Percentiles rank a stretch among this genome's conserved stretches.
phyloP scores from a whole-genome alignment of 257 asterid genomes.

The Eustoma russellianum region DNA sequence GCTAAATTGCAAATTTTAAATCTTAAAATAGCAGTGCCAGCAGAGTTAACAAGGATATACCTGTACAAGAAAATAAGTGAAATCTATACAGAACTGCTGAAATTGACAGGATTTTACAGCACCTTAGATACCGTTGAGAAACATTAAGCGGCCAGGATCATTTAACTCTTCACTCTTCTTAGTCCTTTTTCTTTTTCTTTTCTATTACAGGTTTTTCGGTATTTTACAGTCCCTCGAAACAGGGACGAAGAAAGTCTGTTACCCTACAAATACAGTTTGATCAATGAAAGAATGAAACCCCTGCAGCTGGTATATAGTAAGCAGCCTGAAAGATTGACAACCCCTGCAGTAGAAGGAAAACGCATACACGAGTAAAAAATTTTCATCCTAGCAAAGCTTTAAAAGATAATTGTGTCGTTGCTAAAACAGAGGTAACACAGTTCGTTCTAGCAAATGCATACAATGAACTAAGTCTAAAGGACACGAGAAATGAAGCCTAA shows the following conservation, averaged over 20 bases:
- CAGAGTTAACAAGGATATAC: too few relatives aligned
- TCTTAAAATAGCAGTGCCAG: too few relatives aligned
- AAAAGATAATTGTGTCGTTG: too few relatives aligned
- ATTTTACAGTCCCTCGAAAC: slow-evolving; percentile 19
- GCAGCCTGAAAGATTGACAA: slow-evolving; percentile 20
- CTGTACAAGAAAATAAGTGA: too few relatives aligned
- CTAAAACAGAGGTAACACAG: too few relatives aligned
- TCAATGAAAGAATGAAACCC: slow-evolving; percentile 49
- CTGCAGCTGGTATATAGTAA: slow-evolving; percentile 22
- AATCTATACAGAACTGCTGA: slow-evolving; percentile 6
- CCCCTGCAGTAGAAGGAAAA: slow-evolving; percentile 31
- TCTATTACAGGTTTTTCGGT: neutral
- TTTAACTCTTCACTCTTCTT: neutral
- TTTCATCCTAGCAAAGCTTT: too few relatives aligned
- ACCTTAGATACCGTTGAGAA: neutral
- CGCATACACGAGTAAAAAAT: neutral
- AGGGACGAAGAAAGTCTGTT: slow-evolving; percentile 11
- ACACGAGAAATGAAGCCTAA: too few relatives aligned
- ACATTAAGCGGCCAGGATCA: slow-evolving; percentile 9
- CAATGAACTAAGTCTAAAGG: too few relatives aligned
- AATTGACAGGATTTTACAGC: neutral
- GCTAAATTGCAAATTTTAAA: too few relatives aligned
- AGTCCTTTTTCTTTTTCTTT: neutral
- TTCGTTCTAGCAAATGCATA: too few relatives aligned
- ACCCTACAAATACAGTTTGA: slow-evolving; percentile 35